Base-by-base conservation (phyloP, 257 asterid genomes). In the Fraxinus excelsior region DNA sequence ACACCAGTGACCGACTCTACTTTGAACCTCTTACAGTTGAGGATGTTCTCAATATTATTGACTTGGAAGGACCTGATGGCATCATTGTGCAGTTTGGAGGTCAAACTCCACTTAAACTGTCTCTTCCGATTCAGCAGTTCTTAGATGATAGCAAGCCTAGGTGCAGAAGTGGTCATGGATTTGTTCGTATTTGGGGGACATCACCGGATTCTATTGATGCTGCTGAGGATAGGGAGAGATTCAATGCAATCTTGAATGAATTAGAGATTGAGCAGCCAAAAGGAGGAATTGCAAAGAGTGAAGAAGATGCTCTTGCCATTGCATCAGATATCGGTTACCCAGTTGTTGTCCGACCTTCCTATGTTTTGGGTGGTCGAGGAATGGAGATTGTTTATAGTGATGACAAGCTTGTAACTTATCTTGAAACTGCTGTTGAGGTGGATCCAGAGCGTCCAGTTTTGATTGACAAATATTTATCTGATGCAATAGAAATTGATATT, bases 81-180 rank as follows among this genome's bases (percentile, higher is more conserved):
- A 96, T 96, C 49, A 96, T 96, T 67, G 98, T 96, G 70, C 99
- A 96, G 84, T 96, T 96, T 76, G 99, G 98, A 29, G 99, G 99
- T 67, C 99, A 96, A 84, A 96, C 99, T 14, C 99, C 98, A 3
- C 83, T 96, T 58, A 96, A 96, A 81, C 75, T 96, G 72, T 85
- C 98, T 72, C 92, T 92, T 73, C 97, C 98, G 13, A 91, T 93
- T 75, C 92, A 93, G 86, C 91, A 82, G 26, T 93, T 91, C 73
- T 67, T 93, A 23, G 97, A 90, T 5, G 91, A 91, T 86, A 75
- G 70, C 65, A 89, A 82, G 81, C 97, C 91, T 49, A 82, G 85
- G 75, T 86, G 86, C 84, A 67, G 74, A 74, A 90, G 96, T 73
- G 97, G 97, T 32, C 75, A 83, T 29, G 97, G 96, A 21, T 67